Evolutionary conservation across 129 eudicot species (phyloP), one percentile per base, ranked within the genome.

Genomic region (Heracleum sosnowskyi): DNA sequence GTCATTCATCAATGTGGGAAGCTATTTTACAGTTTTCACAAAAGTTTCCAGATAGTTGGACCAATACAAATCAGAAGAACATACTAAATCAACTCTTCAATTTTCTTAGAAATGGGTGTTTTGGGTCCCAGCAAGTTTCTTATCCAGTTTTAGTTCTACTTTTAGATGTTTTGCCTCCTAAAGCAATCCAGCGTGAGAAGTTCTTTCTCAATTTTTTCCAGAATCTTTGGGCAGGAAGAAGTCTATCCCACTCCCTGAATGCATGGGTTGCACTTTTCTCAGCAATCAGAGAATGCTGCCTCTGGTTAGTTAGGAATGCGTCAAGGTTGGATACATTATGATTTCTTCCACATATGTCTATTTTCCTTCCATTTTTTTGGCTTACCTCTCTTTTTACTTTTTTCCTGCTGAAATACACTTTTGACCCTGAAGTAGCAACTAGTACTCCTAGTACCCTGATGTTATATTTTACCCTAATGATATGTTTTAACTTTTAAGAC

Each of bases 1-100:
- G 99, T 76, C 99, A 95, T 87, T 73, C 96, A 73, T 81, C 97
- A 34, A 88, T 95, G 96, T 95, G 99, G 99, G 96, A 95, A 41
- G 86, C 89, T 37, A 74, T 95, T 13, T 77, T 95, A 70, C 83
- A 85, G 46, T 92, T 92, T 68, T 86, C 83, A 22, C 81, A 80
- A 77, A 84, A 78, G 73, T 95, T 87, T 83, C 96, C 99, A 3
- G 81, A 84, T 68, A 86, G 96, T 83, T 95, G 99, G 99, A 82
- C 69, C 24, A 74, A 77, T 60, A 69, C 85, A 81, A 95, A 85
- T 84, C 90, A 90, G 34, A 91, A 88, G 86, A 87, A 44, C 22
- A 17, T 92, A 71, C 74, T 86, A 24, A 95, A 82, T 78, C 88
- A 88, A 28, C 79, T 95, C 69, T 87, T 91, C 90, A 83, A 76